These are phyloP conservation scores for Omphalea diandra DNA, from an alignment of 441 rosid genomes.

Conservation along the genomic window DNA sequence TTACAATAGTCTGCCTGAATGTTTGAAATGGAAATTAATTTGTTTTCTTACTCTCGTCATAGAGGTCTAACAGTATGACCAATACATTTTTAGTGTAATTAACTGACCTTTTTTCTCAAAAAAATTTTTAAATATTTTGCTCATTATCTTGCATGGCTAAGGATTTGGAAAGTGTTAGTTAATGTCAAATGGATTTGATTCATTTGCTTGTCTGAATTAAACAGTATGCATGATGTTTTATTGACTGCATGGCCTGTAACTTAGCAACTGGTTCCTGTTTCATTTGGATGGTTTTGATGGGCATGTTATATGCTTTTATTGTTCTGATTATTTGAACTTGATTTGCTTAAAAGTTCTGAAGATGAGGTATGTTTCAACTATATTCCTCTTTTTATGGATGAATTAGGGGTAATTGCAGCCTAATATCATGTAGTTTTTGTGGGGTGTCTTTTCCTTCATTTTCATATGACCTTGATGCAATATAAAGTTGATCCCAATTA, in stretches of 20 bases:
- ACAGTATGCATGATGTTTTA: neutral
- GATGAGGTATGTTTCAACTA: conserved; percentile 71
- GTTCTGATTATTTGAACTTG: conserved; percentile 36
- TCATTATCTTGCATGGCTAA: neutral
- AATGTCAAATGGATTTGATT: neutral
- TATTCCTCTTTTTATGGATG: neutral
- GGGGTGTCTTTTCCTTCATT: no score
- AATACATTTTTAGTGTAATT: no score
- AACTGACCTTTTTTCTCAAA: no score
- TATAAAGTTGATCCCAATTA: neutral
- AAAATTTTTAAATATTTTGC: neutral
- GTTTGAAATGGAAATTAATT: no score
- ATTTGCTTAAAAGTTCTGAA: conserved; percentile 57
- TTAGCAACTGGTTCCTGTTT: neutral
- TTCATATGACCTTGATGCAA: neutral
- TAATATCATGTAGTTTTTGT: neutral
- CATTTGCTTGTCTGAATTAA: neutral
- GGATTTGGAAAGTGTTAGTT: neutral
- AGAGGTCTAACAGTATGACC: neutral
- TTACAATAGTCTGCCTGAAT: neutral
- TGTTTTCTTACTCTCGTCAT: neutral
- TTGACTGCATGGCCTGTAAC: neutral
- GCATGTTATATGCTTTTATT: neutral
- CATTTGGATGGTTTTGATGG: conserved; percentile 1
- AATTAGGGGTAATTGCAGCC: neutral